These are phyloP conservation scores for Rhizopus stolonifer DNA, from an alignment of 371 early-diverging fungal genomes.

Conservation along the genomic window DNA sequence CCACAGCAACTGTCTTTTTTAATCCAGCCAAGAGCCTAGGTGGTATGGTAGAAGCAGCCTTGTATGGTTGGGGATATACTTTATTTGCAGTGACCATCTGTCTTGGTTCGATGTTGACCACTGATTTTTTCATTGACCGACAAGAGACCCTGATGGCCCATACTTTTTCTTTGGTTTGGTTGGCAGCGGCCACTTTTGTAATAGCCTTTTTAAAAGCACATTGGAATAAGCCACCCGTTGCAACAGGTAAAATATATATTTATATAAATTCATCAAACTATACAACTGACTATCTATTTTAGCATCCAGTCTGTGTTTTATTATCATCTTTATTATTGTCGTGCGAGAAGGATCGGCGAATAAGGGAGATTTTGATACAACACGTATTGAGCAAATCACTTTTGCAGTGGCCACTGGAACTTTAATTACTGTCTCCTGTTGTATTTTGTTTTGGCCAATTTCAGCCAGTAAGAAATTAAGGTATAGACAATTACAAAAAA, in stretches of 20 bases:
- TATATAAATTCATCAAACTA: too few relatives aligned
- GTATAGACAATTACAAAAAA: too few relatives aligned
- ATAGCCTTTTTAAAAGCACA: conserved; percentile 62
- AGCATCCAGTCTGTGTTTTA: conserved; percentile 63
- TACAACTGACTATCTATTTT: too few relatives aligned
- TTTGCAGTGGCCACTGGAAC: conserved; percentile 58
- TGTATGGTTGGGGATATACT: conserved; percentile 57
- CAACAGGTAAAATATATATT: too few relatives aligned
- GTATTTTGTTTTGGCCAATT: conserved; percentile 63
- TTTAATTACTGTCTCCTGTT: conserved; percentile 50
- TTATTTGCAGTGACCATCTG: conserved; percentile 51
- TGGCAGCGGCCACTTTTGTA: conserved; percentile 58
- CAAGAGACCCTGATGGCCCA: conserved; percentile 43
- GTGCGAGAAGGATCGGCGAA: conserved; percentile 55
- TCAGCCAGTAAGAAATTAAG: conserved; percentile 60
- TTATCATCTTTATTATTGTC: conserved; percentile 57
- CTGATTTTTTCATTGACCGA: conserved; percentile 59
- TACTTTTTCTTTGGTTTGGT: conserved; percentile 54
- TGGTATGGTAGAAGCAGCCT: conserved; percentile 67
- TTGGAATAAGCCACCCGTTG: conserved; percentile 64
- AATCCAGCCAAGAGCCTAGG: conserved; percentile 69
- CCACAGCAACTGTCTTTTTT: conserved; percentile 66
- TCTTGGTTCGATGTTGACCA: conserved; percentile 56
- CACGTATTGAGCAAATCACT: conserved; percentile 57
- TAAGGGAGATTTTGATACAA: conserved; percentile 50